Percentiles rank a stretch among this genome's conserved stretches.
These are phyloP conservation scores for Paecilomyces niveus DNA, from an alignment of 2,329 filamentous ascomycete genomes.

Conservation along the genomic window DNA sequence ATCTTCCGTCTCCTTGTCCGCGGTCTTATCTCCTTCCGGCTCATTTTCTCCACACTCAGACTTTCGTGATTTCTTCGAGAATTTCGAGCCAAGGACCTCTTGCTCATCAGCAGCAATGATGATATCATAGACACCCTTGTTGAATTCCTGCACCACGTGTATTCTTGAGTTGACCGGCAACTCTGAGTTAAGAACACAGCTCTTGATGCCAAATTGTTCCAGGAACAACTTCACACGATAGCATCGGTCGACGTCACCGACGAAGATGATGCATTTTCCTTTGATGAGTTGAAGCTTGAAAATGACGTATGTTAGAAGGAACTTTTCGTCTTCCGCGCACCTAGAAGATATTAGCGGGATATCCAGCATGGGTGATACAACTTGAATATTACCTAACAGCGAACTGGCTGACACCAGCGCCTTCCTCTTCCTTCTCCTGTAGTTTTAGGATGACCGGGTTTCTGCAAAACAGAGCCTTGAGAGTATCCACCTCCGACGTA, in stretches of 20 bases:
- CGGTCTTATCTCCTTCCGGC: conserved; percentile 21
- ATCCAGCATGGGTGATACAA: conserved; percentile 5
- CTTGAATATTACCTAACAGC: conserved; percentile 58
- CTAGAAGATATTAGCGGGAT: conserved; percentile 27
- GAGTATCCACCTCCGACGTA: conserved; percentile 73
- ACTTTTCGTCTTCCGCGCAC: conserved; percentile 96
- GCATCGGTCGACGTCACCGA: conserved; percentile 78
- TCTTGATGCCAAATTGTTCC: conserved; percentile 93
- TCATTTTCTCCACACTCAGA: conserved; percentile 29
- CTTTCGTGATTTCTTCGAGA: conserved; percentile 26
- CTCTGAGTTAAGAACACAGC: conserved; percentile 89
- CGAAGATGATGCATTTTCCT: conserved; percentile 81
- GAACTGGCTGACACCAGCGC: conserved; percentile 75
- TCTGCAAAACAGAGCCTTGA: conserved; percentile 79
- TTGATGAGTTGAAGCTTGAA: conserved; percentile 93
- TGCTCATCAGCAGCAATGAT: conserved; percentile 94
- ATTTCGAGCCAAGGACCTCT: conserved; percentile 60
- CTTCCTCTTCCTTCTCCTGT: conserved; percentile 71
- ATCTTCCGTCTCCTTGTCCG: conserved; percentile 24
- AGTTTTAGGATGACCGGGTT: conserved; percentile 74
- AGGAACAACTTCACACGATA: conserved; percentile 92
- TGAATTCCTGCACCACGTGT: conserved; percentile 96
- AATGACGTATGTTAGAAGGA: conserved; percentile 84
- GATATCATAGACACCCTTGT: conserved; percentile 93
- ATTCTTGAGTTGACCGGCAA: conserved; percentile 86